Evolutionary conservation across 441 rosid species (phyloP).

Genomic region (Bocquillonia castaneifolia): DNA sequence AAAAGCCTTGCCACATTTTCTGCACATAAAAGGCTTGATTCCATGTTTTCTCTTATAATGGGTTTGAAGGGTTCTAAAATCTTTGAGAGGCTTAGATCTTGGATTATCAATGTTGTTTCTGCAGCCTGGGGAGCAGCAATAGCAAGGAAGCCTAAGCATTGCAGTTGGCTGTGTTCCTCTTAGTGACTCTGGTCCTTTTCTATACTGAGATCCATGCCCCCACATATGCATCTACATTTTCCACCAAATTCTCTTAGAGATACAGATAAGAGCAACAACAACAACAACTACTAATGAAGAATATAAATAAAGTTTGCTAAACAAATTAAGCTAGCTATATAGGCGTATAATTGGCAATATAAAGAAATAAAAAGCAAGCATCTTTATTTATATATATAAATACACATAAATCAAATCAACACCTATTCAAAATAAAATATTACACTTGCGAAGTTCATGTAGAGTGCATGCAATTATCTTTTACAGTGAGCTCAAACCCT

Average conservation of each 20-base stretch:
- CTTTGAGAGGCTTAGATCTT: constrained; percentile 80
- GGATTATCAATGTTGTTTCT: constrained; percentile 96
- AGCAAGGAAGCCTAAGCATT: constrained; percentile 92
- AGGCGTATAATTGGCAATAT: not conserved
- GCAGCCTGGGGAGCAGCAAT: constrained; percentile 87
- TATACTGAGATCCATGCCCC: constrained; percentile 98
- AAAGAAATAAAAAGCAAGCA: constrained; percentile 1
- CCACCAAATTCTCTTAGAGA: not conserved
- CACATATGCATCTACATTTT: constrained; percentile 93
- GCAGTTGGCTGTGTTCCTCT: constrained; percentile 93
- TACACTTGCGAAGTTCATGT: constrained; percentile 8
- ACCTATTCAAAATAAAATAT: constrained; percentile 2
- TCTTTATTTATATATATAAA: constrained; percentile 13
- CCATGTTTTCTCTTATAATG: constrained; percentile 98
- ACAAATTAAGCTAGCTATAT: no score
- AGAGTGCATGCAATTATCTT: constrained; percentile 10
- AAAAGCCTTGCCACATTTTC: constrained; percentile 84
- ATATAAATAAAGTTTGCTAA: not conserved
- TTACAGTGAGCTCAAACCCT: not conserved
- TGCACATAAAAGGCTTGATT: constrained; percentile 77
- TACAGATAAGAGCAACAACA: no score
- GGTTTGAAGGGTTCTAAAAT: constrained; percentile 93
- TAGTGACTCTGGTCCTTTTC: constrained; percentile 93
- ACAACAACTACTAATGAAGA: not conserved
- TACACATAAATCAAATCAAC: no score